These are phyloP conservation scores for Oidiodendron maius DNA, from an alignment of 495 filamentous ascomycete species.

Conservation along the genomic window DNA sequence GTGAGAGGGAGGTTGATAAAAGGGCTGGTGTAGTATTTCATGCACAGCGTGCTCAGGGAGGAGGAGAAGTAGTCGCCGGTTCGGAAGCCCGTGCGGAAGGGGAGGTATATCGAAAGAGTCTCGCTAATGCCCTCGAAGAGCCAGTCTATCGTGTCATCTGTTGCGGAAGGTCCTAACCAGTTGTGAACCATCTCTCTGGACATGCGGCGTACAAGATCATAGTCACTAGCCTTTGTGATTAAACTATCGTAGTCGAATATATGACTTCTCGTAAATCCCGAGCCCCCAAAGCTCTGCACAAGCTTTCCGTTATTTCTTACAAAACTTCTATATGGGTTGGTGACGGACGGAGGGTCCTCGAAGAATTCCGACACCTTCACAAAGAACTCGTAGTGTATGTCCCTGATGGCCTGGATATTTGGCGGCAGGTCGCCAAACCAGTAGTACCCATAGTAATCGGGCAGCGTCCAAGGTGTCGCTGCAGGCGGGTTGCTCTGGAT, in stretches of 20 bases:
- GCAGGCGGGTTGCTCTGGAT: constrained; percentile 12
- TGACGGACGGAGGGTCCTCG: constrained; percentile 2
- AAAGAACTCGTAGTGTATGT: constrained; percentile 14
- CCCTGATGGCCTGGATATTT: constrained; percentile 13
- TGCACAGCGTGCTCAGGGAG: constrained; percentile 14
- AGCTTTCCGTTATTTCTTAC: constrained; percentile 1
- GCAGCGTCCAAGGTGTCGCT: neutral
- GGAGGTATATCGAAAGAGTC: constrained; percentile 15
- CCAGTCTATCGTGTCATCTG: constrained; percentile 2
- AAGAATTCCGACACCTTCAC: constrained; percentile 13
- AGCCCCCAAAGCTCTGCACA: constrained; percentile 1
- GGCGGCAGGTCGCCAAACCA: constrained; percentile 14
- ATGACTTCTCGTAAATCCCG: constrained; percentile 9
- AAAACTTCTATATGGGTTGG: constrained; percentile 11
- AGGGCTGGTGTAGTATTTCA: constrained; percentile 18
- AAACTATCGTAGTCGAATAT: constrained; percentile 14
- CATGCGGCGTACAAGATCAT: constrained; percentile 10
- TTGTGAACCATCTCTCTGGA: constrained; percentile 12
- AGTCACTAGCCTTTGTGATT: constrained; percentile 10
- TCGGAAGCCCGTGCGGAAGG: constrained; percentile 14
- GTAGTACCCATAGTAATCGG: constrained; percentile 16
- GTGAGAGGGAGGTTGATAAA: constrained; percentile 5
- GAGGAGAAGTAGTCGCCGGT: constrained; percentile 9
- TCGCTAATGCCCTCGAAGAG: constrained; percentile 14
- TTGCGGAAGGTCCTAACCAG: constrained; percentile 4